These are phyloP conservation scores for Stagonosporopsis rhizophila DNA, from an alignment of 2,329 filamentous ascomycete species.

Conservation along the genomic window DNA sequence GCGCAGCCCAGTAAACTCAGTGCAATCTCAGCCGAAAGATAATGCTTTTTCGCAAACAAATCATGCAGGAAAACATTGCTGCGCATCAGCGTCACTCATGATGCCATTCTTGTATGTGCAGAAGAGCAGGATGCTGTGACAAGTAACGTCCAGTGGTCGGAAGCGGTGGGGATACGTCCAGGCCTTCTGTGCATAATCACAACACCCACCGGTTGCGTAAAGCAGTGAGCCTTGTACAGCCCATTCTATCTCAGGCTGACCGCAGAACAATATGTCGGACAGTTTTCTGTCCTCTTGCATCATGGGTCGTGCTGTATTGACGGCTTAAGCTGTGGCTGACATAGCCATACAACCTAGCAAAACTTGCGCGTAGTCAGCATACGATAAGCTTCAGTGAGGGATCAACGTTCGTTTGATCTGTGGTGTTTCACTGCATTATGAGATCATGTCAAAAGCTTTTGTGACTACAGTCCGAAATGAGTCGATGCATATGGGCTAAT, in stretches of 20 bases:
- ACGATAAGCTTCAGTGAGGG: neutral
- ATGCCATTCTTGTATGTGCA: neutral
- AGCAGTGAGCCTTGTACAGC: neutral
- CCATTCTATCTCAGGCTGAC: neutral
- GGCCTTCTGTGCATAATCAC: neutral
- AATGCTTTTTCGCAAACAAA: neutral
- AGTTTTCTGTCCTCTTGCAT: neutral
- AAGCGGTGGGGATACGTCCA: neutral
- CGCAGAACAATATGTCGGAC: neutral
- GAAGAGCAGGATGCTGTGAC: neutral
- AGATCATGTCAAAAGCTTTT: constrained; percentile 8
- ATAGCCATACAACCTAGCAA: neutral
- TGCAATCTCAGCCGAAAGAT: neutral
- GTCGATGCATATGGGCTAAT: constrained; percentile 11
- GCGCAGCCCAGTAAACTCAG: neutral
- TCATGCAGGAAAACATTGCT: neutral
- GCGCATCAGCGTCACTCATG: too few relatives aligned
- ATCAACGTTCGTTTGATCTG: neutral
- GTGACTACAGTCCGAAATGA: constrained; percentile 7
- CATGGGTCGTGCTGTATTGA: neutral
- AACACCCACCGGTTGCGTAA: neutral
- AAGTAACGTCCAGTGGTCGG: neutral
- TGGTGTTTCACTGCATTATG: constrained; percentile 1
- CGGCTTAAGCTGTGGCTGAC: neutral
- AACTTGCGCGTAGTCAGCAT: neutral